Evolutionary conservation across 768 basidiomycete genomes (phyloP).

Genomic region (Amylocystis lapponica): DNA sequence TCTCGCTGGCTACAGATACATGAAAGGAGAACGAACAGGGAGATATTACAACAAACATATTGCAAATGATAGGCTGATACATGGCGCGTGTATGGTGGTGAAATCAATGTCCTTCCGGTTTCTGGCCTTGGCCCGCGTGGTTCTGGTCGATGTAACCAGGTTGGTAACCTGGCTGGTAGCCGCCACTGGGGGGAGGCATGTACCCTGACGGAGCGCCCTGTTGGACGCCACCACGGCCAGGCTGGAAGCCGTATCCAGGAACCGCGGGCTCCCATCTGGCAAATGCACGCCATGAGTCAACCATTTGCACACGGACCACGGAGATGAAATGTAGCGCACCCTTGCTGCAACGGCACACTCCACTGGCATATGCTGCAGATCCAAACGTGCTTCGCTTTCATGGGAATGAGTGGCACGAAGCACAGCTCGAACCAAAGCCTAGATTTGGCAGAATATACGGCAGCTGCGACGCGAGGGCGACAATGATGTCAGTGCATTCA

Average conservation of each 20-base stretch:
- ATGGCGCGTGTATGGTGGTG: neutral
- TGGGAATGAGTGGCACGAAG: constrained; percentile 65
- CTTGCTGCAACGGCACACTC: constrained; percentile 39
- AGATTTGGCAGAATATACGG: constrained; percentile 42
- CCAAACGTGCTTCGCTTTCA: constrained; percentile 60
- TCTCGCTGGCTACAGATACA: neutral
- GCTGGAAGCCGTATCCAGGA: constrained; percentile 14
- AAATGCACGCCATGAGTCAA: neutral
- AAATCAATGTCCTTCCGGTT: neutral
- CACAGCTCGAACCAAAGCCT: constrained; percentile 75
- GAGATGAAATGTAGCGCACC: constrained; percentile 31
- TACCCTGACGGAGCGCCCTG: constrained; percentile 5
- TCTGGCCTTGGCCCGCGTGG: constrained; percentile 1
- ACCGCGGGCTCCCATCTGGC: constrained; percentile 31
- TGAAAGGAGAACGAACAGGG: neutral
- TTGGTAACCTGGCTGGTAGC: constrained; percentile 32
- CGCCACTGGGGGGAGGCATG: constrained; percentile 12
- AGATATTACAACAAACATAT: constrained; percentile 4
- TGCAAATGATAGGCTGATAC: neutral
- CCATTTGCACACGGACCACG: neutral
- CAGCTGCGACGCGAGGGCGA: constrained; percentile 7
- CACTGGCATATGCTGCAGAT: constrained; percentile 69
- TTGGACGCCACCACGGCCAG: constrained; percentile 8
- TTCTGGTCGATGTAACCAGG: constrained; percentile 10
- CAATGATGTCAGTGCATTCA: neutral